These are phyloP conservation scores for Penicillium sp. DNA, from an alignment of 2,329 filamentous ascomycete genomes.

Conservation along the genomic window DNA sequence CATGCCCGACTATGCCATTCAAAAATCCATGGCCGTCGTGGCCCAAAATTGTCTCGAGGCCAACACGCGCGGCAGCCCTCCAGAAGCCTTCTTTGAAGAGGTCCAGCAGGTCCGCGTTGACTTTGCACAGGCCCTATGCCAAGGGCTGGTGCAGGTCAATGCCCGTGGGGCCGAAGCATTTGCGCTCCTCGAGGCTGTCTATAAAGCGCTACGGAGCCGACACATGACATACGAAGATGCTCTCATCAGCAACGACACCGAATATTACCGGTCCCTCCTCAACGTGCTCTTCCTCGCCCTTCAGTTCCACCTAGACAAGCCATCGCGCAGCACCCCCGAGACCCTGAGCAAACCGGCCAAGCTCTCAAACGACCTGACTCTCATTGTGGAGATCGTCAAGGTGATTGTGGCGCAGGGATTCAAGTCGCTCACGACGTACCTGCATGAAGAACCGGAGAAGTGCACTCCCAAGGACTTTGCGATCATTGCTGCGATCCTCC, in stretches of 20 bases:
- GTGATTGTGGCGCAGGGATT: conserved; percentile 76
- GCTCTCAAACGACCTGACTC: conserved; percentile 46
- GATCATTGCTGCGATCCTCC: conserved; percentile 79
- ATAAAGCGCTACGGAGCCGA: conserved; percentile 55
- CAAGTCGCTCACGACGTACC: conserved; percentile 68
- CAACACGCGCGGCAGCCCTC: conserved; percentile 66
- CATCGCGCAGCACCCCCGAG: conserved; percentile 33
- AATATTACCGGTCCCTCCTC: conserved; percentile 77
- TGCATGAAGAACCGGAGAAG: conserved; percentile 67
- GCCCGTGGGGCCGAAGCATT: conserved; percentile 50
- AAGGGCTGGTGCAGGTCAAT: conserved; percentile 62
- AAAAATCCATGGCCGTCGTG: conserved; percentile 67
- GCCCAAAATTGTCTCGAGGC: conserved; percentile 71
- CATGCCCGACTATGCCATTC: conserved; percentile 51
- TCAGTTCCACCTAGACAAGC: conserved; percentile 45
- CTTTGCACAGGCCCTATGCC: conserved; percentile 74
- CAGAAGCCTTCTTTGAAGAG: conserved; percentile 75
- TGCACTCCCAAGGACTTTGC: conserved; percentile 75
- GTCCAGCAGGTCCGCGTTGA: conserved; percentile 72
- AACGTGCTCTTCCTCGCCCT: conserved; percentile 80
- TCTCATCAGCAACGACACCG: conserved; percentile 52
- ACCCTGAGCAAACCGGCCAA: conserved; percentile 35
- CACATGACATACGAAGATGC: conserved; percentile 57
- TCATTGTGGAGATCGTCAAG: conserved; percentile 73
- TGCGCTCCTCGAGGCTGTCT: conserved; percentile 53